Percentiles rank a stretch among this genome's conserved stretches.
These are phyloP conservation scores for Trebouxia sp. DNA, from an alignment of 139 green algal species.

Conservation along the genomic window DNA sequence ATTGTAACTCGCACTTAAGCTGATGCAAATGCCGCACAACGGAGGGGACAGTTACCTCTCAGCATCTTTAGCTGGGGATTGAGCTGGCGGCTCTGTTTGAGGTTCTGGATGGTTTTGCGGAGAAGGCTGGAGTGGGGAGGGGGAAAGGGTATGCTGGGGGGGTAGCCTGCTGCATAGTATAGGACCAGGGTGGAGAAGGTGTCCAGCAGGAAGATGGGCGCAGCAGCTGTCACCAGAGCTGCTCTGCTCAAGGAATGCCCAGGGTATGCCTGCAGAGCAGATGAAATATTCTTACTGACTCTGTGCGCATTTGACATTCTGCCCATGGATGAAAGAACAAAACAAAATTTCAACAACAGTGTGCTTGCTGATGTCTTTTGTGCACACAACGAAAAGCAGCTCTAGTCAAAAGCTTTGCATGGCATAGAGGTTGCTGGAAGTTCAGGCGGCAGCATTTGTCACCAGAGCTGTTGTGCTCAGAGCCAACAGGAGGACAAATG, in stretches of 20 bases:
- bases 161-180: slow-evolving; percentile 48
- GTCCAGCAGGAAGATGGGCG: slow-evolving; percentile 88
- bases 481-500: neutral
- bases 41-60: slow-evolving; percentile 24
- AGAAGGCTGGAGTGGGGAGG: slow-evolving; percentile 63
- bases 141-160: slow-evolving; percentile 63
- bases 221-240: slow-evolving; percentile 50
- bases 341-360: too few relatives aligned
- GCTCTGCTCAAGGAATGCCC: slow-evolving; percentile 70
- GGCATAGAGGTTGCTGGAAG: too few relatives aligned
- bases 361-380: too few relatives aligned
- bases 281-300: neutral
- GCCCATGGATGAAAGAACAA: too few relatives aligned
- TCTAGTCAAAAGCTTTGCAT: too few relatives aligned
- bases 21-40: neutral
- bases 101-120: slow-evolving; percentile 51
- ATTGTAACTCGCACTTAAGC: too few relatives aligned
- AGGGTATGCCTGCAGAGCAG: slow-evolving; percentile 43
- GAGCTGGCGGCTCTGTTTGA: slow-evolving; percentile 48
- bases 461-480: too few relatives aligned
- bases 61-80: slow-evolving; percentile 71
- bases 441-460: too few relatives aligned
- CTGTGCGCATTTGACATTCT: too few relatives aligned
- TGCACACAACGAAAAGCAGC: too few relatives aligned
- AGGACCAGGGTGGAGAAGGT: slow-evolving; percentile 75